Conservation (phyloP, 805 yeast species). For the Candida pseudoglaebosa region DNA sequence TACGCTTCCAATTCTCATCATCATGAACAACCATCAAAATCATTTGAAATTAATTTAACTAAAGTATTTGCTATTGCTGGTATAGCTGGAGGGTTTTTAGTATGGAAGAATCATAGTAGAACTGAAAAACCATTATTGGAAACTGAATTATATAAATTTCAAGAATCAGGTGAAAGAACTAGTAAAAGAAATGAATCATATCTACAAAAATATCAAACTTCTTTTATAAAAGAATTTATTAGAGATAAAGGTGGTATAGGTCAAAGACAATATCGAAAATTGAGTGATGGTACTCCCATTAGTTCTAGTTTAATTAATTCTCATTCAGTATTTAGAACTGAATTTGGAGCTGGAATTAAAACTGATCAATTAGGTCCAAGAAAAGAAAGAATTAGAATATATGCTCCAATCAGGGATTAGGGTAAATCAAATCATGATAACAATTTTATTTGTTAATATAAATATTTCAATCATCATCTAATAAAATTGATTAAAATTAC, state of each 20-base stretch:
- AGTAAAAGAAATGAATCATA: conserved; percentile 34
- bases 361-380: conserved; percentile 43
- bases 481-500: too few relatives aligned
- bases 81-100: conserved; percentile 32
- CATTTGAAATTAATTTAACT: conserved; percentile 35
- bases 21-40: conserved; percentile 20
- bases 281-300: conserved; percentile 22
- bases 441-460: too few relatives aligned
- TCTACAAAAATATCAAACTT: conserved; percentile 35
- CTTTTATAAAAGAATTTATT: conserved; percentile 39
- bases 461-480: too few relatives aligned
- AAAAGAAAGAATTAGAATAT: conserved; percentile 37
- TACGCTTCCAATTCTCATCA: conserved; percentile 17
- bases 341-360: conserved; percentile 43
- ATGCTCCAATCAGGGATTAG: conserved; percentile 28
- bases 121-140: conserved; percentile 34
- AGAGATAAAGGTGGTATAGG: conserved; percentile 46
- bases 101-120: conserved; percentile 27
- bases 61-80: conserved; percentile 41
- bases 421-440: too few relatives aligned
- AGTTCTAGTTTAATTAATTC: conserved; percentile 35
- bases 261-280: conserved; percentile 36
- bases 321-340: conserved; percentile 38
- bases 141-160: conserved; percentile 34
- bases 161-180: conserved; percentile 25